phyloP scores from a whole-genome alignment of 2,329 filamentous ascomycete genomes.

The Xylariales sp. region DNA sequence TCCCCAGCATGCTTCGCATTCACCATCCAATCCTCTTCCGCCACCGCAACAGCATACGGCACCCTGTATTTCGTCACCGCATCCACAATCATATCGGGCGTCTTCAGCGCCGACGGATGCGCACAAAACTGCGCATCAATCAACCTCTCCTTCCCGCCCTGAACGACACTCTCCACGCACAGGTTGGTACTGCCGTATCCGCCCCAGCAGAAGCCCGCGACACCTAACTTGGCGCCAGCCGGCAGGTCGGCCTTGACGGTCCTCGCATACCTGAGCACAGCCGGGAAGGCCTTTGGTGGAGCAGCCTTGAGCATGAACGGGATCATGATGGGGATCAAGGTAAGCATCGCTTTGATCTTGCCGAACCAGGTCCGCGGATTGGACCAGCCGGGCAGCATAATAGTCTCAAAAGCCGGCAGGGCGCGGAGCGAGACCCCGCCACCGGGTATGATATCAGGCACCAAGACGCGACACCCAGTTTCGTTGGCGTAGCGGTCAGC shows the following conservation, averaged over 20 bases:
- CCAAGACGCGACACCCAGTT: conserved; percentile 20
- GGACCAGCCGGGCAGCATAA: conserved; percentile 11
- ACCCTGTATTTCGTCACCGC: conserved; percentile 11
- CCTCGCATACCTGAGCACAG: conserved; percentile 25
- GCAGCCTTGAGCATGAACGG: too few relatives aligned
- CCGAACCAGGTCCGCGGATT: not conserved
- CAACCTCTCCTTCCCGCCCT: conserved; percentile 21
- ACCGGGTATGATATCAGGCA: conserved; percentile 21
- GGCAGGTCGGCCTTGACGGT: conserved; percentile 23
- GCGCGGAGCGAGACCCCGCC: conserved; percentile 14
- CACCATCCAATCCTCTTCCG: conserved; percentile 16
- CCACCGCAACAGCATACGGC: conserved; percentile 19
- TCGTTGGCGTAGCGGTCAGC: conserved; percentile 14
- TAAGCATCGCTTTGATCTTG: not conserved
- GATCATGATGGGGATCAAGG: not conserved
- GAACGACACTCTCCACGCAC: conserved; percentile 16
- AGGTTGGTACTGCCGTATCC: conserved; percentile 29
- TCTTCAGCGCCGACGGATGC: conserved; percentile 30
- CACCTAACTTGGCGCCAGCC: conserved; percentile 26
- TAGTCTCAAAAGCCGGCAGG: conserved; percentile 13
- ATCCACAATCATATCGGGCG: conserved; percentile 26
- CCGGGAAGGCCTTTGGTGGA: conserved; percentile 16
- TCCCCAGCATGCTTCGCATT: conserved; percentile 9
- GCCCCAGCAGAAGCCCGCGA: conserved; percentile 38
- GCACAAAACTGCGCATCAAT: conserved; percentile 32